These are phyloP conservation scores for Inga leiocalycina DNA, from an alignment of 306 rosid genomes.

Conservation along the genomic window DNA sequence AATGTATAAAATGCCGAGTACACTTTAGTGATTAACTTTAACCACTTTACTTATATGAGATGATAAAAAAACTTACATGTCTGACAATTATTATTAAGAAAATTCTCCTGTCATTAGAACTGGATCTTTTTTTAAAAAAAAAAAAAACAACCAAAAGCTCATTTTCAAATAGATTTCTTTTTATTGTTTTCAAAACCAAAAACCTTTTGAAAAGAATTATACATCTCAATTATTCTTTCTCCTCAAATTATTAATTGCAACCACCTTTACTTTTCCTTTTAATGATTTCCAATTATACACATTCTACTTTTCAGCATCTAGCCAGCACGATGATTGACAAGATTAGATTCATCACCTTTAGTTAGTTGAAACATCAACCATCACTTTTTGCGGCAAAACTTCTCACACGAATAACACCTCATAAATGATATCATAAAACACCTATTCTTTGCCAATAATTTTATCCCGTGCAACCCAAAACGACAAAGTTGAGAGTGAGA, in stretches of 20 bases:
- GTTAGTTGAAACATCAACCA: constrained; percentile 31
- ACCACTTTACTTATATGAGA: too few species aligned
- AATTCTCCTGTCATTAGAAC: too few species aligned
- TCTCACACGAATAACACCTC: not conserved
- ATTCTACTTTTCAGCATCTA: not conserved
- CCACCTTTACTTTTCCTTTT: not conserved
- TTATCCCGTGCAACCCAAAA: constrained; percentile 4
- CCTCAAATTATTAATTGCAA: not conserved
- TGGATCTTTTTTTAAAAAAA: too few species aligned
- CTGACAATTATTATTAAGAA: too few species aligned
- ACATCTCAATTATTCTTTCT: not conserved
- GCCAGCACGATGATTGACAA: constrained; percentile 24
- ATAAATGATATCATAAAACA: constrained; percentile 4
- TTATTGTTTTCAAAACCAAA: too few species aligned
- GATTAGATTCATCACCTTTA: constrained; percentile 25
- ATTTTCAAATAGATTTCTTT: too few species aligned
- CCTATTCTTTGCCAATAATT: constrained; percentile 12
- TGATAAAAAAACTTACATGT: too few species aligned
- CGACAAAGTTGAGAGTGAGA: not conserved
- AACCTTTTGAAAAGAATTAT: too few species aligned
- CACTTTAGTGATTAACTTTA: too few species aligned
- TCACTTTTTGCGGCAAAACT: constrained; percentile 15
- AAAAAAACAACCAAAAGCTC: too few species aligned
- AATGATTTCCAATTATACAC: not conserved
- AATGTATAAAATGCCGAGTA: too few species aligned